Conservation (phyloP, 1,284 basidiomycete species). For the Heliocybe sulcata region DNA sequence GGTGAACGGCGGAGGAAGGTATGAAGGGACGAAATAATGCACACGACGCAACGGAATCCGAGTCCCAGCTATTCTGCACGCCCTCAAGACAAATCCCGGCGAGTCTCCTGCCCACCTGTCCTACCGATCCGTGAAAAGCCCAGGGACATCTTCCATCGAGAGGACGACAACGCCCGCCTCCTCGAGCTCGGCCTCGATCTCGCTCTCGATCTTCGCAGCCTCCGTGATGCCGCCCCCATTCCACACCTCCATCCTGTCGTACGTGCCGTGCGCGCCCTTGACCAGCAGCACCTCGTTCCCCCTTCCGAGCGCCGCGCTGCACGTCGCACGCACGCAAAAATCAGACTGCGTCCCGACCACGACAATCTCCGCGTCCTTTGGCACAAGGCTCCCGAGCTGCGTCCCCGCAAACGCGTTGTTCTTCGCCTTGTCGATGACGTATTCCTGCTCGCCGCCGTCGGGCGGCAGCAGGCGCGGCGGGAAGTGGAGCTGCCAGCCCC, state of each 20-base stretch:
- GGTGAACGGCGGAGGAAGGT: no score
- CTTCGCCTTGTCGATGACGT: slow-evolving; percentile 52
- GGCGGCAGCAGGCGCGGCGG: slow-evolving; percentile 38
- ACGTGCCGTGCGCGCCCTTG: slow-evolving; percentile 55
- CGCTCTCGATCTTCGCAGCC: slow-evolving; percentile 40
- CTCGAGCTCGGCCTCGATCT: slow-evolving; percentile 46
- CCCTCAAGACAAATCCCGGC: no score
- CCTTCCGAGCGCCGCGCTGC: slow-evolving; percentile 48
- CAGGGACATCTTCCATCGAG: slow-evolving; percentile 54
- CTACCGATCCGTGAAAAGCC: slow-evolving; percentile 43
- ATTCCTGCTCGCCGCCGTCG: slow-evolving; percentile 16
- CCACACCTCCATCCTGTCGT: slow-evolving; percentile 54
- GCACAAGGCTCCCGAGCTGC: slow-evolving; percentile 37
- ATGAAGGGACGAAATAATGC: no score
- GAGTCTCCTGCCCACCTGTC: neutral
- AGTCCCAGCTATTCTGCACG: no score
- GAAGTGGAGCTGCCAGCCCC: slow-evolving; percentile 54
- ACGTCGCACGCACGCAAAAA: slow-evolving; percentile 59
- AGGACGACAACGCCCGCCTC: slow-evolving; percentile 56
- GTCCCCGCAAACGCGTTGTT: slow-evolving; percentile 65
- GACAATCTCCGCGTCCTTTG: slow-evolving; percentile 47
- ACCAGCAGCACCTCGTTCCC: slow-evolving; percentile 62
- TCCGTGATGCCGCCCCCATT: slow-evolving; percentile 44
- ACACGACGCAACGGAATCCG: no score
- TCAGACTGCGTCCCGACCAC: slow-evolving; percentile 63